Evolutionary conservation across 1,284 basidiomycete species (phyloP).

Genomic region (Ustilago loliicola): DNA sequence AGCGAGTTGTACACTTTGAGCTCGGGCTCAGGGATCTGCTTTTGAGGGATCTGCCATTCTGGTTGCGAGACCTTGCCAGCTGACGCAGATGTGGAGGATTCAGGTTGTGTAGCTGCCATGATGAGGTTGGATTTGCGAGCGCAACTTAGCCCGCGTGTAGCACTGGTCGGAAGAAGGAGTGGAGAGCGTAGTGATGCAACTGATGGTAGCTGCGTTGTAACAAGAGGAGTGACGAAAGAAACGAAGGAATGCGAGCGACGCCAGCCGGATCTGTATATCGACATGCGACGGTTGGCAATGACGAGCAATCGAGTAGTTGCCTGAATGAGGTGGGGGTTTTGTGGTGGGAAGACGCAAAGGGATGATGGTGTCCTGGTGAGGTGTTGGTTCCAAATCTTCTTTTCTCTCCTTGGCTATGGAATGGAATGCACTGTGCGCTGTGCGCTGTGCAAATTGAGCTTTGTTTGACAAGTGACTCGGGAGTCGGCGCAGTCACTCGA

Average conservation of each 20-base stretch:
- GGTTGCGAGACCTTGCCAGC: constrained; percentile 44
- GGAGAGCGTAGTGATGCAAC: not conserved
- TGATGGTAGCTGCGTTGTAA: not conserved
- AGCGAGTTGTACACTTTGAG: constrained; percentile 94
- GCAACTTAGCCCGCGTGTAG: constrained; percentile 33
- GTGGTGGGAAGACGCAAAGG: not conserved
- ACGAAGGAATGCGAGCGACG: constrained; percentile 16
- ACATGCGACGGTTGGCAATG: constrained; percentile 29
- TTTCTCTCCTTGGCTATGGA: constrained; percentile 4
- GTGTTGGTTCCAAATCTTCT: constrained; percentile 15
- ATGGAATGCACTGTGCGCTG: constrained; percentile 16
- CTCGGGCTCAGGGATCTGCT: constrained; percentile 68
- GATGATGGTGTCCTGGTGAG: not conserved
- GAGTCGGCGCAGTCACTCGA: constrained; percentile 17
- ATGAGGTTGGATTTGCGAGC: constrained; percentile 37
- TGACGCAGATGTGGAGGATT: constrained; percentile 24
- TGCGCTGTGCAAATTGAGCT: not conserved
- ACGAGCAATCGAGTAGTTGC: not conserved
- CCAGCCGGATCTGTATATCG: constrained; percentile 22
- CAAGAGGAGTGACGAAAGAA: constrained; percentile 15
- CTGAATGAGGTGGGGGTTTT: not conserved
- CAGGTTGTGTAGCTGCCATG: constrained; percentile 47
- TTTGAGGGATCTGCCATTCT: constrained; percentile 43
- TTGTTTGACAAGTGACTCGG: constrained; percentile 26
- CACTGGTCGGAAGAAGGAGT: not conserved